These are phyloP conservation scores for Fonsecaea erecta DNA, from an alignment of 2,329 filamentous ascomycete species.

Conservation along the genomic window DNA sequence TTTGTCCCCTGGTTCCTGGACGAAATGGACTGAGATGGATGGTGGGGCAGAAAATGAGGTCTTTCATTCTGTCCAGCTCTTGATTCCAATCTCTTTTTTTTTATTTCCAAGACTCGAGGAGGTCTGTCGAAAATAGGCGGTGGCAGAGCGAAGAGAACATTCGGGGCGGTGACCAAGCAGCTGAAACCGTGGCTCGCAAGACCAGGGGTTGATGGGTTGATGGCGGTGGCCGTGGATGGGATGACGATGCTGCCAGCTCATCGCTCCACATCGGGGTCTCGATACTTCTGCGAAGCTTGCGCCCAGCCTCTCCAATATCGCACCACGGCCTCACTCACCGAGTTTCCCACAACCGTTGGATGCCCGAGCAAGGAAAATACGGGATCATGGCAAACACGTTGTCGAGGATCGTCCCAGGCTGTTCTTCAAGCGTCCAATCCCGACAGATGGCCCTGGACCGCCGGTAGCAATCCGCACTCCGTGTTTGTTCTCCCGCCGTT, in stretches of 20 bases:
- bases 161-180: slow-evolving; percentile 2
- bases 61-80: neutral
- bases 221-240: slow-evolving; percentile 1
- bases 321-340: slow-evolving; percentile 9
- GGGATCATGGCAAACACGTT: slow-evolving; percentile 24
- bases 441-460: slow-evolving; percentile 11
- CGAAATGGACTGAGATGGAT: slow-evolving; percentile 3
- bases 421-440: slow-evolving; percentile 10
- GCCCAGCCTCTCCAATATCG: slow-evolving; percentile 21
- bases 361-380: slow-evolving; percentile 12
- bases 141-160: neutral
- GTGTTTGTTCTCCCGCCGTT: slow-evolving; percentile 3
- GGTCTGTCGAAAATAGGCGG: neutral
- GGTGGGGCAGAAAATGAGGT: slow-evolving; percentile 9
- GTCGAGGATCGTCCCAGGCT: slow-evolving; percentile 8
- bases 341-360: neutral
- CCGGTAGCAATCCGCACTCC: slow-evolving; percentile 17
- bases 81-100: neutral
- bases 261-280: slow-evolving; percentile 13
- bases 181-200: neutral
- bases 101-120: slow-evolving; percentile 7
- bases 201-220: neutral
- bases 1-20: slow-evolving; percentile 10
- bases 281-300: neutral
- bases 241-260: slow-evolving; percentile 29